Evolutionary conservation across 495 filamentous ascomycete genomes (phyloP), one percentile per base, ranked within the genome.

Genomic region (Xylaria nigripes): DNA sequence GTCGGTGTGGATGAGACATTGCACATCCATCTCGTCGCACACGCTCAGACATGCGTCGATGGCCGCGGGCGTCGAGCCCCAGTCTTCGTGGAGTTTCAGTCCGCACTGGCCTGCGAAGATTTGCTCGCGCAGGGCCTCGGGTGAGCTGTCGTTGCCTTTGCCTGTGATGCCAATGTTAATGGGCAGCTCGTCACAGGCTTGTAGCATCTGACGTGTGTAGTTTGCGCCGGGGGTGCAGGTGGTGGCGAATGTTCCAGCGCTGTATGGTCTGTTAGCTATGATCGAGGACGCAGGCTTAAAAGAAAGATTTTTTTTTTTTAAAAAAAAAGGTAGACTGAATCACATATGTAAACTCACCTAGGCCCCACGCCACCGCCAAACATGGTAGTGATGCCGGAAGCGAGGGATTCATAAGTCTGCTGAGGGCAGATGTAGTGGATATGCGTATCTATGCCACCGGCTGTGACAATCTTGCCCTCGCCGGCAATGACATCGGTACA

Each of bases 391-490:
- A 98, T 81, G 40, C 93, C 93, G 19, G 90, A 88, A 12, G 90
- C 80, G 30, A 97, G 73, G 8, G 90, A 82, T 63, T 98, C 94
- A 41, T 87, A 74, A 1, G 83, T 88, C 71, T 98, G 93, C 65
- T 98, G 93, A 12, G 94, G 93, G 66, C 92, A 97, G 63, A 98
- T 97, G 59, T 93, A 89, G 66, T 98, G 93, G 55, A 98, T 89
- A 67, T 98, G 93, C 19, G 86, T 84, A 68, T 98, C 93, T 53
- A 96, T 81, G 2, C 87, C 93, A 62, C 93, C 93, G 10, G 90
- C 89, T 1, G 93, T 98, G 22, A 98, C 67, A 54, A 98, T 97
- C 72, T 89, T 89, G 57, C 87, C 83, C 68, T 98, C 93, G 15
- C 85, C 93, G 9, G 93, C 91, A 65, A 98, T 85, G n/a, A 96